phyloP scores from a whole-genome alignment of 2,329 filamentous ascomycete genomes.

The Penicillium sp. region DNA sequence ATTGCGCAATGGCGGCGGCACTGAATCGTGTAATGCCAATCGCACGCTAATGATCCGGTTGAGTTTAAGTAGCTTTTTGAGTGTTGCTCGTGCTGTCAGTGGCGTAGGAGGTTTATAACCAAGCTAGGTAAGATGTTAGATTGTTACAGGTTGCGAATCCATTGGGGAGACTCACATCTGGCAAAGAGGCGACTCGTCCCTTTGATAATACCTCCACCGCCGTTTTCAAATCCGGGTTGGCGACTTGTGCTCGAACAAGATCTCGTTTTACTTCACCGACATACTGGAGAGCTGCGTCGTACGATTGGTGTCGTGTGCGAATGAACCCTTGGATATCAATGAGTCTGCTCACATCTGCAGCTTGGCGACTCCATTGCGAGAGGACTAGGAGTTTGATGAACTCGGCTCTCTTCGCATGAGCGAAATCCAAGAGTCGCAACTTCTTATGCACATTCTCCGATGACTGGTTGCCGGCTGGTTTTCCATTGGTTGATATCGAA shows the following conservation, averaged over 20 bases:
- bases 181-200: conserved; percentile 73
- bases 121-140: conserved; percentile 50
- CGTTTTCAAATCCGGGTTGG: conserved; percentile 86
- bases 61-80: conserved; percentile 73
- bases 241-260: conserved; percentile 70
- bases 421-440: conserved; percentile 69
- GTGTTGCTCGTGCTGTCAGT: conserved; percentile 67
- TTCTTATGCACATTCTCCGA: conserved; percentile 73
- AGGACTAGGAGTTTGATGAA: conserved; percentile 94
- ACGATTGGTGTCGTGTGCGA: conserved; percentile 60
- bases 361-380: conserved; percentile 81
- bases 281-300: conserved; percentile 59
- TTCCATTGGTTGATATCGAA: conserved; percentile 25
- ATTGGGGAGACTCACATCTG: conserved; percentile 60
- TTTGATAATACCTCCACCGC: conserved; percentile 81
- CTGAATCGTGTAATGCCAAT: conserved; percentile 78
- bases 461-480: conserved; percentile 36
- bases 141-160: conserved; percentile 2
- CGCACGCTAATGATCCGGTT: conserved; percentile 80
- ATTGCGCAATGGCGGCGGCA: conserved; percentile 73
- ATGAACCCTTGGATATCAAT: conserved; percentile 83
- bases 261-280: conserved; percentile 71
- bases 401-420: conserved; percentile 74
- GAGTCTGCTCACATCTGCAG: conserved; percentile 75
- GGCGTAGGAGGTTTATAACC: conserved; percentile 73